Conservation (phyloP, 257 asterid genomes). For the Solanum appendiculatum region DNA sequence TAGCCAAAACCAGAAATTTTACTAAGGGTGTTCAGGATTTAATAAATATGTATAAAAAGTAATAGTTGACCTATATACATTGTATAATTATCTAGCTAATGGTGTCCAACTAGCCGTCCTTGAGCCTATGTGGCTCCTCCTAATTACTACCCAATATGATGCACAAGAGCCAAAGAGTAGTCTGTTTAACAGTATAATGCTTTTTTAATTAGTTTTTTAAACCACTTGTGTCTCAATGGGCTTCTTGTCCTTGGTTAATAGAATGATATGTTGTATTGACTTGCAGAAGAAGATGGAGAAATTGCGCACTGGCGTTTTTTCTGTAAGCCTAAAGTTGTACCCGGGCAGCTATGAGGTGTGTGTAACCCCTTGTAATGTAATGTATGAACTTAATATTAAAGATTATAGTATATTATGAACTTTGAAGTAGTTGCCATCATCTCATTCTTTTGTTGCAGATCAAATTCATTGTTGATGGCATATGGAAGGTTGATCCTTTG, state of each 20-base stretch:
- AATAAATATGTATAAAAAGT: not conserved
- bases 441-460: conserved; percentile 37
- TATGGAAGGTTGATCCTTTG: conserved; percentile 76
- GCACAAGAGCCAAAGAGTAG: not conserved
- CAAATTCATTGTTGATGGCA: conserved; percentile 84
- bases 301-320: conserved; percentile 54
- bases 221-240: not conserved
- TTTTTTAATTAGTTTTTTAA: not conserved
- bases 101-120: not conserved
- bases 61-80: not conserved
- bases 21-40: not conserved
- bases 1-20: not conserved
- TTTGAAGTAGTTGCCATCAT: not conserved
- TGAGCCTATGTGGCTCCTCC: not conserved
- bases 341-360: conserved; percentile 93
- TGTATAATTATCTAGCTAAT: not conserved
- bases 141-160: not conserved
- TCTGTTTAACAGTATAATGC: not conserved
- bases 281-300: conserved; percentile 89
- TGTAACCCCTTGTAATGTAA: not conserved
- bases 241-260: not conserved
- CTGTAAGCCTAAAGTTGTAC: conserved; percentile 54
- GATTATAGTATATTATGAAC: not conserved
- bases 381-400: not conserved
- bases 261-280: conserved; percentile 5